These are phyloP conservation scores for Selaginella moellendorffii DNA, from an alignment of 75 land plant genomes.

Conservation along the genomic window DNA sequence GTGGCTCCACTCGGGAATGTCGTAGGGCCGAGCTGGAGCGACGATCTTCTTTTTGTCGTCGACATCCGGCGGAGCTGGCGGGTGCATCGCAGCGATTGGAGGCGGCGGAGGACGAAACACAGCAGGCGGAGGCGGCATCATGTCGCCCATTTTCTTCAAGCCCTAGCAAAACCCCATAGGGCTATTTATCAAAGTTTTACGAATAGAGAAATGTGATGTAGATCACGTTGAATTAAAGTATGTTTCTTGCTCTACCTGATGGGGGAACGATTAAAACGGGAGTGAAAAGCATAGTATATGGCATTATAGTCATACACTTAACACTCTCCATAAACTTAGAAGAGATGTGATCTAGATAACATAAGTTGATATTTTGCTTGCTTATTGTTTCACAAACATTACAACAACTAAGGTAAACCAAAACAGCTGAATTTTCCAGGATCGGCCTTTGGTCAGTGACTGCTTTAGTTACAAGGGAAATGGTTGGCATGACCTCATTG, in stretches of 20 bases:
- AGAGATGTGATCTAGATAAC: constrained; percentile 54
- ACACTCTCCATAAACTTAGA: constrained; percentile 52
- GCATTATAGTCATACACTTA: too few relatives aligned
- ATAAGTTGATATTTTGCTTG: constrained; percentile 21
- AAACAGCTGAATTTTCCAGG: constrained; percentile 27
- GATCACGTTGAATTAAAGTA: too few relatives aligned
- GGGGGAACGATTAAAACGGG: neutral
- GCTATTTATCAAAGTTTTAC: too few relatives aligned
- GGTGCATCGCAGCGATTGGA: neutral
- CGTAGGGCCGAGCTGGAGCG: constrained; percentile 10
- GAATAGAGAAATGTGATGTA: too few relatives aligned
- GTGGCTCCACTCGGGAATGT: constrained; percentile 65
- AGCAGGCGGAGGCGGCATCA: constrained; percentile 5
- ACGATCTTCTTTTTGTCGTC: neutral
- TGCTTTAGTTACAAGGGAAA: constrained; percentile 55
- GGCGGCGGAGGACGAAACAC: neutral
- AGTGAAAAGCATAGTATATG: constrained; percentile 22
- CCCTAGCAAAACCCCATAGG: too few relatives aligned
- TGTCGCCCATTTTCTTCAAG: neutral
- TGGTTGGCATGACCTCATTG: constrained; percentile 60
- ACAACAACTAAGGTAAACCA: constrained; percentile 26
- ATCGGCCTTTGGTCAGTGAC: constrained; percentile 39
- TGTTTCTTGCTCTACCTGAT: too few relatives aligned
- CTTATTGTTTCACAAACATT: constrained; percentile 6
- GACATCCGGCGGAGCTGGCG: neutral